Evolutionary conservation across 2,329 filamentous ascomycete genomes (phyloP).

Genomic region (Colletotrichum chlorophyti): DNA sequence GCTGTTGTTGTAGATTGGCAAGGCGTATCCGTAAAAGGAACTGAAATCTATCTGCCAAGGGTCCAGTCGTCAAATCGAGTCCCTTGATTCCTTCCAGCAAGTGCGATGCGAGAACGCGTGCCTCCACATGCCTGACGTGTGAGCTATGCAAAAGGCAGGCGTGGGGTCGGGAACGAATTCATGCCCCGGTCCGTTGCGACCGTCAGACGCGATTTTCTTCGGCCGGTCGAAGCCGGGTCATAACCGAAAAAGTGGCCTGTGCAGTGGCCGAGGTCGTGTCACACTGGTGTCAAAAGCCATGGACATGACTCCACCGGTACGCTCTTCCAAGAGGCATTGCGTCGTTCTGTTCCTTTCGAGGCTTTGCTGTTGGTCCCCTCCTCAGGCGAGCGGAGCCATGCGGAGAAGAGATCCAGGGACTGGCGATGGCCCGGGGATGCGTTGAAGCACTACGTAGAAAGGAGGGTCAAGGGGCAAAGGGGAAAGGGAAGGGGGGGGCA

Average conservation of each 20-base stretch:
- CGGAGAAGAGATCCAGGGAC: conserved; percentile 15
- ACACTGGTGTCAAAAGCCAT: conserved; percentile 1
- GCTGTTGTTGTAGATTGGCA: no score
- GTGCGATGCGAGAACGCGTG: no score
- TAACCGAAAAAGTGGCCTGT: conserved; percentile 14
- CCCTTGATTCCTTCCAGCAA: no score
- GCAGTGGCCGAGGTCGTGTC: conserved; percentile 9
- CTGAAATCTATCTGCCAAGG: no score
- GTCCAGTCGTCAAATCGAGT: no score
- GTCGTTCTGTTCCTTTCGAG: conserved; percentile 5
- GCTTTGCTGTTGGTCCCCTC: conserved; percentile 11
- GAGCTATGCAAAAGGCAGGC: background rate
- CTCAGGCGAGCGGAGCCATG: conserved; percentile 15
- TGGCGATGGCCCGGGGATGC: background rate
- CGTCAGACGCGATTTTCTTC: conserved; percentile 6
- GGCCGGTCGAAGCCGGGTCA: conserved; percentile 18
- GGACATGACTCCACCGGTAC: background rate
- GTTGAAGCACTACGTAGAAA: no score
- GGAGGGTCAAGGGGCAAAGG: background rate
- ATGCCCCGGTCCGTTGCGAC: no score
- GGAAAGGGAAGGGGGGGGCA: background rate
- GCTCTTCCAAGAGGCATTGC: background rate
- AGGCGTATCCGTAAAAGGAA: no score
- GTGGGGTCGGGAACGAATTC: no score
- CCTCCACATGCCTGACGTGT: no score